Conservation (phyloP, 495 filamentous ascomycete genomes). For the Aspergillus baeticus region DNA sequence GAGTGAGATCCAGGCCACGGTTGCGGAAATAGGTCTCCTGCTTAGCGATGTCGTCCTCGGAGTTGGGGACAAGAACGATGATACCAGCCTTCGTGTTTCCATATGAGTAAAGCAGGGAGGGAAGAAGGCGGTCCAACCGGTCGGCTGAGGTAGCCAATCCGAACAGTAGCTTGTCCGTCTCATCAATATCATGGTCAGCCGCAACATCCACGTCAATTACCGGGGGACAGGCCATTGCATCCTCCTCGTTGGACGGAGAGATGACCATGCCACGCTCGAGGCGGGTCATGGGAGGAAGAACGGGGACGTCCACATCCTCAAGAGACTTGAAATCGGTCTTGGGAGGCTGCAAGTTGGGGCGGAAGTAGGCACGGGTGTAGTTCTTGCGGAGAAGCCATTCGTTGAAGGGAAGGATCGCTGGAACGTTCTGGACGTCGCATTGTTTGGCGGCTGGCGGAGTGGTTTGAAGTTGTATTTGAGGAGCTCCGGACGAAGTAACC, state of each 20-base stretch:
- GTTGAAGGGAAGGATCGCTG: conserved; percentile 39
- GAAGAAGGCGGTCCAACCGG: conserved; percentile 47
- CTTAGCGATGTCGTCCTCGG: conserved; percentile 42
- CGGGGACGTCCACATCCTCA: conserved; percentile 40
- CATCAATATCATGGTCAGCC: conserved; percentile 43
- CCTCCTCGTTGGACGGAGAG: conserved; percentile 36
- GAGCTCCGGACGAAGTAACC: conserved; percentile 20
- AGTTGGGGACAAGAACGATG: conserved; percentile 48
- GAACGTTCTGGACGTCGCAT: conserved; percentile 38
- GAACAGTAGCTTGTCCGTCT: conserved; percentile 51
- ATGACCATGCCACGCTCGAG: conserved; percentile 49
- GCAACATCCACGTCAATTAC: conserved; percentile 47
- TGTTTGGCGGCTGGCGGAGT: conserved; percentile 14
- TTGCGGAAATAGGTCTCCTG: conserved; percentile 48
- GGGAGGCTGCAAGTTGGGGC: conserved; percentile 38
- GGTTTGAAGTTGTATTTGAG: conserved; percentile 26
- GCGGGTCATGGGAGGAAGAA: conserved; percentile 44
- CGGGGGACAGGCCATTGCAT: conserved; percentile 43
- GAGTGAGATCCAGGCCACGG: conserved; percentile 53
- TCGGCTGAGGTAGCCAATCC: conserved; percentile 52
- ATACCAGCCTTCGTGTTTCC: conserved; percentile 49
- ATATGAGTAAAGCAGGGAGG: conserved; percentile 49
- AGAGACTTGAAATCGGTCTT: conserved; percentile 42
- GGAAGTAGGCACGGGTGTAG: conserved; percentile 49
- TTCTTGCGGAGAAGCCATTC: conserved; percentile 51